A percentile compares a stretch with the other conserved stretches of the same genome.
These are phyloP conservation scores for Beauveria asiatica DNA, from an alignment of 2,329 filamentous ascomycete genomes.

Conservation along the genomic window DNA sequence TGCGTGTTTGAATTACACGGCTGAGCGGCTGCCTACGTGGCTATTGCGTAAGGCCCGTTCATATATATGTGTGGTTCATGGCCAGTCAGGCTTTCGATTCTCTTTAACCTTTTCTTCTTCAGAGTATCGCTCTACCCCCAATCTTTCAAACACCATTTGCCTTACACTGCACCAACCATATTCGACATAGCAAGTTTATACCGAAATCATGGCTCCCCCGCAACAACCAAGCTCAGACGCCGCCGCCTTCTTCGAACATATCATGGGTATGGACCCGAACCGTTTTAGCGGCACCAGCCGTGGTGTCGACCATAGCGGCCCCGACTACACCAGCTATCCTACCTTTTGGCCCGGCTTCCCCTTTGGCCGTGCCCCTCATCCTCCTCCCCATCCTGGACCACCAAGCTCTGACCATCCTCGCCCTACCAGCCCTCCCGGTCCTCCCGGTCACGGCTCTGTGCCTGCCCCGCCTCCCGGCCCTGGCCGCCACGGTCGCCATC, in stretches of 20 bases:
- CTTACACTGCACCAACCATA: not conserved
- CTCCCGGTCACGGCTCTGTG: not conserved
- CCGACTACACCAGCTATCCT: constrained; percentile 14
- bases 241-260: constrained; percentile 17
- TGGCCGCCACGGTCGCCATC: constrained; percentile 9
- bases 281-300: constrained; percentile 20
- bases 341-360: constrained; percentile 26
- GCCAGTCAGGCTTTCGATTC: not conserved
- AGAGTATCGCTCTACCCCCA: not conserved
- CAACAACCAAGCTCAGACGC: not conserved
- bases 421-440: constrained; percentile 13
- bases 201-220: not conserved
- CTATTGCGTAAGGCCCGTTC: not conserved
- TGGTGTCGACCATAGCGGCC: constrained; percentile 25
- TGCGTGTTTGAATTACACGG: not conserved
- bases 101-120: not conserved
- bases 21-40: not conserved
- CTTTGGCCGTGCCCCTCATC: constrained; percentile 16
- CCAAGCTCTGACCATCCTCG: constrained; percentile 12
- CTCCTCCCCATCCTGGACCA: constrained; percentile 11
- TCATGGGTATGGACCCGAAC: constrained; percentile 26
- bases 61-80: not conserved
- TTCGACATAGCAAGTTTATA: not conserved
- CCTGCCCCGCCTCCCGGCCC: constrained; percentile 5
- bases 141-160: not conserved